These are phyloP conservation scores for Amylostereum chailletii DNA, from an alignment of 1,284 basidiomycete species.

Conservation along the genomic window DNA sequence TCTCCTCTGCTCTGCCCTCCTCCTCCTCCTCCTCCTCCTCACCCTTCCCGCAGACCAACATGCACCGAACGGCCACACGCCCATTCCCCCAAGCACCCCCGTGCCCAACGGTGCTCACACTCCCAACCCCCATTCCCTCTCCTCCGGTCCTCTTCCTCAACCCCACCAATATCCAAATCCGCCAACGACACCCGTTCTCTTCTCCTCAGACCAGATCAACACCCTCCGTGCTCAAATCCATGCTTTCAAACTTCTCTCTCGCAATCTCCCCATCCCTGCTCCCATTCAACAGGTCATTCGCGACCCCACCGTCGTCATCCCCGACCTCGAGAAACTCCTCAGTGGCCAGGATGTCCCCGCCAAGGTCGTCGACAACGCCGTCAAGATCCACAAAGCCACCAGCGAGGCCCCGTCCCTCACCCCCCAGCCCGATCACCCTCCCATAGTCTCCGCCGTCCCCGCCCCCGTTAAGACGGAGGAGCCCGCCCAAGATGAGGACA, in stretches of 20 bases:
- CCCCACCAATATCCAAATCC: slow-evolving; percentile 22
- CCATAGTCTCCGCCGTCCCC: too few species aligned
- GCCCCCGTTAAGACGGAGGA: slow-evolving; percentile 20
- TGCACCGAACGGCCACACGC: slow-evolving; percentile 10
- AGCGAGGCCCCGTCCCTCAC: slow-evolving; percentile 10
- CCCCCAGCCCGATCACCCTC: too few species aligned
- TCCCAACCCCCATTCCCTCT: slow-evolving; percentile 19
- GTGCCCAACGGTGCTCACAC: slow-evolving; percentile 19
- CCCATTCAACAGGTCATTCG: slow-evolving; percentile 74
- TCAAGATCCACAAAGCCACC: slow-evolving; percentile 66
- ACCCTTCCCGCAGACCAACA: slow-evolving; percentile 11
- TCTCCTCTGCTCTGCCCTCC: neutral
- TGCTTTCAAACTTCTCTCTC: slow-evolving; percentile 80
- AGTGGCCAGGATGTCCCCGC: slow-evolving; percentile 50
- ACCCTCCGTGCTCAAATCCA: slow-evolving; percentile 85
- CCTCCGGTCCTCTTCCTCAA: slow-evolving; percentile 19
- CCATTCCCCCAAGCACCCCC: slow-evolving; percentile 1
- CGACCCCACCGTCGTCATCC: slow-evolving; percentile 46
- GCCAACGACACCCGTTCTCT: slow-evolving; percentile 61
- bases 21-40: slow-evolving; percentile 1
- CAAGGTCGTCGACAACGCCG: slow-evolving; percentile 68
- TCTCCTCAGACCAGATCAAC: slow-evolving; percentile 78
- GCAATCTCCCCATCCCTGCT: slow-evolving; percentile 76
- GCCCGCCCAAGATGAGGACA: slow-evolving; percentile 26
- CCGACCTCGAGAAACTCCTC: slow-evolving; percentile 58